Conservation (phyloP, 2,329 filamentous ascomycete species). For the Ophiostoma quercus region DNA sequence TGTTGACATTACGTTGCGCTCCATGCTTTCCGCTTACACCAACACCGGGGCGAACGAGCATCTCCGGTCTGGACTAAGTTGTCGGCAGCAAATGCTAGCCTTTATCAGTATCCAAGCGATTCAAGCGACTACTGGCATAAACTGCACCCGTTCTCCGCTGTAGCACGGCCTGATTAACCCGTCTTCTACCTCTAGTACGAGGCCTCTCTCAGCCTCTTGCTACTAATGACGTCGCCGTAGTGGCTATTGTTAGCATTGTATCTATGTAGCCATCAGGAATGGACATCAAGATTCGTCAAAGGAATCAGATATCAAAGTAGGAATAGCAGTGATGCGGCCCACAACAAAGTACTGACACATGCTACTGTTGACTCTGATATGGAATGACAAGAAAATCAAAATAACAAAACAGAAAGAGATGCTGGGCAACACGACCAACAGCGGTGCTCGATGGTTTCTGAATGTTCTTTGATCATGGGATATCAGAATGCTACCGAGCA, state of each 20-base stretch:
- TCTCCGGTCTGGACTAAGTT: neutral
- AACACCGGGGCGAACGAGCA: neutral
- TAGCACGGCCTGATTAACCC: neutral
- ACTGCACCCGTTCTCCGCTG: neutral
- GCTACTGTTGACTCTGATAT: neutral
- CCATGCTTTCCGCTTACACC: neutral
- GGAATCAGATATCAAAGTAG: neutral
- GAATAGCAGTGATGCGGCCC: neutral
- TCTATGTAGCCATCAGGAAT: neutral
- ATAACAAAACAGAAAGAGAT: neutral
- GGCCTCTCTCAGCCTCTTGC: conserved; percentile 6
- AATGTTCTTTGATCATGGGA: neutral
- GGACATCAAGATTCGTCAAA: neutral
- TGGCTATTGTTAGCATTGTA: neutral
- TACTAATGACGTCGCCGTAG: neutral
- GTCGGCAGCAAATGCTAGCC: neutral
- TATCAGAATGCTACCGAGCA: neutral
- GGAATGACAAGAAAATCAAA: neutral
- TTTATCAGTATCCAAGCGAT: neutral
- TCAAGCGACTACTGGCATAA: neutral
- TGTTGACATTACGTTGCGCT: neutral
- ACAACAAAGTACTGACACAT: conserved; percentile 1
- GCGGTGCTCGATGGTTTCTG: neutral
- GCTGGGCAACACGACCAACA: neutral
- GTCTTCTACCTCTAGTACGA: neutral